Percentiles rank a stretch among this genome's conserved stretches.
Evolutionary conservation across 306 rosid species (phyloP).

Genomic region (Malus fusca): DNA sequence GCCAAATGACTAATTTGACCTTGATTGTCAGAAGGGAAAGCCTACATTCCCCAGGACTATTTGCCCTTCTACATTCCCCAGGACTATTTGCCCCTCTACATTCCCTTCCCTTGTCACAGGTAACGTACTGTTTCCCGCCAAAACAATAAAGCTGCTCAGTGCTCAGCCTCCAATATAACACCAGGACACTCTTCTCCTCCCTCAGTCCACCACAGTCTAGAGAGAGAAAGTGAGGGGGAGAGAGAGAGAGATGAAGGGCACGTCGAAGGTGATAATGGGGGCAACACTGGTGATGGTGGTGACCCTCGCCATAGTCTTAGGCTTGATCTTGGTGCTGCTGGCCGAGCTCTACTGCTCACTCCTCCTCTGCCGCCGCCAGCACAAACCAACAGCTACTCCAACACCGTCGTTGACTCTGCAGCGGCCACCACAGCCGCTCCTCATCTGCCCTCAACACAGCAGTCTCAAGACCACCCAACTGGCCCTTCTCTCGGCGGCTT

Average conservation of each 20-base stretch:
- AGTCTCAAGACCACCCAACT: conserved; percentile 16
- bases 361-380: conserved; percentile 67
- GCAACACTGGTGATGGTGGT: conserved; percentile 81
- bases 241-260: conserved; percentile 61
- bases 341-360: conserved; percentile 95
- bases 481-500: conserved; percentile 30
- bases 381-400: conserved; percentile 17
- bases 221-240: neutral
- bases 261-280: conserved; percentile 81
- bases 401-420: neutral
- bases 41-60: conserved; percentile 42
- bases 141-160: conserved; percentile 12
- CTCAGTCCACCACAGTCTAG: conserved; percentile 8
- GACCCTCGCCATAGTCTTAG: conserved; percentile 70
- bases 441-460: conserved; percentile 12
- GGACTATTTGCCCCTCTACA: conserved; percentile 17
- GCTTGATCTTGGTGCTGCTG: conserved; percentile 65
- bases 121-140: conserved; percentile 54
- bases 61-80: neutral
- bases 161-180: conserved; percentile 17
- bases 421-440: conserved; percentile 10
- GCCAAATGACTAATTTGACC: conserved; percentile 24
- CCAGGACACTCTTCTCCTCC: conserved; percentile 11
- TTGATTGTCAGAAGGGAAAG: conserved; percentile 26
- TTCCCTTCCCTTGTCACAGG: conserved; percentile 24